A percentile compares a stretch with the other conserved stretches of the same genome.
Conservation (phyloP, 306 rosid species). For the Cicer arietinum region DNA sequence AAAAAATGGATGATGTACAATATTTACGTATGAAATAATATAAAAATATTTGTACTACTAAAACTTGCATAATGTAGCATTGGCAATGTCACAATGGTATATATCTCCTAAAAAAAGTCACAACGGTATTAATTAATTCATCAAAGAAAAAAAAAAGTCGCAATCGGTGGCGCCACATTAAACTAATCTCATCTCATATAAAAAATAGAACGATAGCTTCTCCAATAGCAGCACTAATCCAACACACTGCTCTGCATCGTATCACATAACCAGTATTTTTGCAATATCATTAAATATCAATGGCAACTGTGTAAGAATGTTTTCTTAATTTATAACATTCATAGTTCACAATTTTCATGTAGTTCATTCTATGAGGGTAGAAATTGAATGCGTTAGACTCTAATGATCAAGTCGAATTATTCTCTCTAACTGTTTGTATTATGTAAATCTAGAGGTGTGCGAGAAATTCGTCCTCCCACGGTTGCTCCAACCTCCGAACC, state of each 20-base stretch:
- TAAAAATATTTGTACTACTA: too few species aligned
- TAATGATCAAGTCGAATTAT: neutral
- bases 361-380: too few species aligned
- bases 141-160: neutral
- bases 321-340: neutral
- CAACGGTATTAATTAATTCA: neutral
- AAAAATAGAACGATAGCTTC: conserved; percentile 1
- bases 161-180: neutral
- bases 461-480: conserved; percentile 44
- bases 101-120: too few species aligned
- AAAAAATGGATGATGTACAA: too few species aligned
- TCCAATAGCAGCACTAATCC: neutral
- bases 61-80: neutral
- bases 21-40: too few species aligned
- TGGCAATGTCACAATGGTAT: neutral
- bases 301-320: conserved; percentile 53
- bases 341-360: neutral
- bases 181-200: conserved; percentile 1
- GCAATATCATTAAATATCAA: conserved; percentile 18
- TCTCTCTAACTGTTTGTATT: neutral
- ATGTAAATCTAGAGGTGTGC: conserved; percentile 7
- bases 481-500: conserved; percentile 58
- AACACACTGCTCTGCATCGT: neutral
- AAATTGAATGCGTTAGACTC: too few species aligned
- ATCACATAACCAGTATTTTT: neutral